Evolutionary conservation across 1,284 basidiomycete genomes (phyloP), one percentile per base, ranked within the genome.

Genomic region (Fistulina hepatica): DNA sequence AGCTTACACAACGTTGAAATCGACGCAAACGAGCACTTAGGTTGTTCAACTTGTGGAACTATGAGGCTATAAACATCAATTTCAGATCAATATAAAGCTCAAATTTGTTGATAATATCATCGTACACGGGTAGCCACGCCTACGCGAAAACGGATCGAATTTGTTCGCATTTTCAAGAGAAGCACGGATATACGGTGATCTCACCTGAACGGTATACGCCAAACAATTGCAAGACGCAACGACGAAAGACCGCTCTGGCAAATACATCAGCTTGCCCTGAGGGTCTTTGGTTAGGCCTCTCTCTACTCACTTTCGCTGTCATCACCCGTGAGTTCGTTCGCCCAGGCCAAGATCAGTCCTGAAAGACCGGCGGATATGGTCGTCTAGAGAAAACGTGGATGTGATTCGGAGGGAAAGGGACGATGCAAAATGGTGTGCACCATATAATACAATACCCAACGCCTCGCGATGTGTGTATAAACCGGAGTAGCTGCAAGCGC

Each of bases 41-140:
- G 62, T 33, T 64, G 61, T 37, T 64, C 60, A 2, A 61, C 59
- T 41, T 65, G 61, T 21, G 61, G 62, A 48, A 63, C 63, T 17
- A 64, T 52, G 15, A 65, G 47, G 37, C 61, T 63, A 34, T n/a
- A n/a, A n/a, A 34, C n/a, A n/a, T n/a, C 4, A 21, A 20, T 24
- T 9, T 15, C 15, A 9, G 34, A 27, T 21, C 20, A 24, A 24
- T 4, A 24, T 12, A 30, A 8, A n/a, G 15, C 19, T 25, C 16
- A 16, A n/a, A n/a, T n/a, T n/a, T n/a, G n/a, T n/a, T n/a, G n/a
- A n/a, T n/a, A n/a, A n/a, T n/a, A n/a, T n/a, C n/a, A 11, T 37
- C 41, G 28, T 30, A 45, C 44, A 45, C 43, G 4, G 44, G 44
- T n/a, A 45, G 37, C 44, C 44, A 45, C 7, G 44, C 44, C 34